Evolutionary conservation across 345 rosid genomes (phyloP), one percentile per base, ranked within the genome.

Genomic region (Barbarea vulgaris): DNA sequence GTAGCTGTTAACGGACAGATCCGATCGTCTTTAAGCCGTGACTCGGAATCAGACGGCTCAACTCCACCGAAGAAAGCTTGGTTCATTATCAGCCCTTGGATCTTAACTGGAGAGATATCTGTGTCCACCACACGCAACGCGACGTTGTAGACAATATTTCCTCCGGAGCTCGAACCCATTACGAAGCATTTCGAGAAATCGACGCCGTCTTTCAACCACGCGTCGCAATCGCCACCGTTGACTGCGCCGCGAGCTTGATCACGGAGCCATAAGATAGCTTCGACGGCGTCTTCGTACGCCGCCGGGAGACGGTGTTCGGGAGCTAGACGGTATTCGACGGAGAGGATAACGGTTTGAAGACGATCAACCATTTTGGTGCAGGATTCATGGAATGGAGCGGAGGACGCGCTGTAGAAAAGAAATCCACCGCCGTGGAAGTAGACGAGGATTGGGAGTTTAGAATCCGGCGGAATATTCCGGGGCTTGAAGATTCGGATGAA

Each of bases 261-360:
- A 8, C 85, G 83, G 64, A 86, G 81, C 98, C 98, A 94, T 60
- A 22, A 41, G 69, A 94, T 76, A 3, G 95, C 79, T 5, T 90
- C 95, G 41, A 83, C 44, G 18, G 89, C 92, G 62, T 94, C 98
- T 0, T 88, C 92, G 81, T 88, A 94, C 19, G 96, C 95, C 1
- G 91, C 95, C 1, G 98, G 98, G 57, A 94, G 98, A 71, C 93
- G 90, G 81, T 91, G 87, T 44, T 94, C 98, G 1, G 98, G 98
- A n/a, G 91, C 80, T 3, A 91, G 88, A 54, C 98, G 93, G 72
- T 89, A 94, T 3, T 91, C 89, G 18, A 94, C 90, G 34, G 96
- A 87, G 70, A 91, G 76, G 75, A 94, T 71, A 0, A 94, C 0
- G 64, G 86, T 83, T 2, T 88, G 83, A 66, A 89, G 50, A 17